Base-by-base conservation (phyloP, 441 rosid species). In the Sinapis alba region DNA sequence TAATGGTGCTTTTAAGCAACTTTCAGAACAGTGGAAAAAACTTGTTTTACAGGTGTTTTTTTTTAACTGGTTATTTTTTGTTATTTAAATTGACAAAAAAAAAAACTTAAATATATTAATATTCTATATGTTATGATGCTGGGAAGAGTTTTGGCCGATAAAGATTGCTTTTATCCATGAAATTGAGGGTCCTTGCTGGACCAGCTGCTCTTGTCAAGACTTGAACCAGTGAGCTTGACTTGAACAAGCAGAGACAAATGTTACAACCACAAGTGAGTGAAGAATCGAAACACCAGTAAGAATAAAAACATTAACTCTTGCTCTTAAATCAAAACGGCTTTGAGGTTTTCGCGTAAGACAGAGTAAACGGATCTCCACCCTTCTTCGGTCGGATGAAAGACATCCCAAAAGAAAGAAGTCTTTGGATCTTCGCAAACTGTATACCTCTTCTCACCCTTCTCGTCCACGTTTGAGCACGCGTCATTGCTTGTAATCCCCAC, bases 321-420 rank as follows among this genome's bases (percentile, higher is more conserved):
- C 75, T 45, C 56, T 65, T 66, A 71, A 36, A 71, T 59, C 58
- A 68, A 50, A 77, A 71, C 58, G 18, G 2, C 63, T 45, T 50
- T 18, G 30, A 79, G 82, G 41, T 38, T 53, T 63, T 57, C 11
- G 2, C 23, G 76, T 53, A 79, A 69, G 65, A 70, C 79, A 0
- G 76, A 64, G 75, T 74, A 79, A 59, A 79, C 69, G 0, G 76
- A 70, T 59, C 64, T 69, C 79, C 79, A 79, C 5, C 76, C 79
- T 64, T 69, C 76, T 65, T 79, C 79, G 1, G 28, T 36, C 0
- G 82, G 82, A 66, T 79, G 82, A 53, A 56, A 69, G 9, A 38
- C 6, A 41, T 79, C 82, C 82, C 82, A 75, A 20, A 75, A 79
- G 76, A 79, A 79, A 0, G 70, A 57, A 61, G 66, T n/a, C 51